These are phyloP conservation scores for Physcomitrium patens DNA, from an alignment of 225 moss, liverwort and hornwort species.

Conservation along the genomic window DNA sequence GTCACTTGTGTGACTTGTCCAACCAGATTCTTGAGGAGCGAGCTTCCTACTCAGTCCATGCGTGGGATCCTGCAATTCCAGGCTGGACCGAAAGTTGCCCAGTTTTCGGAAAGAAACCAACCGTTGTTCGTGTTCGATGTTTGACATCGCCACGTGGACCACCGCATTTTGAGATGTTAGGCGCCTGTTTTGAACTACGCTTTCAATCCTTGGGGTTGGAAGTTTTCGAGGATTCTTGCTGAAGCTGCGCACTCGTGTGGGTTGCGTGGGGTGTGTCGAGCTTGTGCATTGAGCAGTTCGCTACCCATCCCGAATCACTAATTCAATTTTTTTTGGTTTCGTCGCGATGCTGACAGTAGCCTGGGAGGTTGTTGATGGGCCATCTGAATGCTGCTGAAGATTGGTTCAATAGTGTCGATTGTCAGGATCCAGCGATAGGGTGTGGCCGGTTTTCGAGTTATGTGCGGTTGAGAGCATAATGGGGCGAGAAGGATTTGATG, in stretches of 20 bases:
- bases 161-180: slow-evolving; percentile 35
- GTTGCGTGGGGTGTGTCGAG: not conserved
- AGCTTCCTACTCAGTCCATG: too few relatives aligned
- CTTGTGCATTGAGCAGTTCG: not conserved
- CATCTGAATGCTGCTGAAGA: not conserved
- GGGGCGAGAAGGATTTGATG: slow-evolving; percentile 44
- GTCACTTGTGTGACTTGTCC: too few relatives aligned
- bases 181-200: slow-evolving; percentile 31
- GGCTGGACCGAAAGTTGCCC: not conserved
- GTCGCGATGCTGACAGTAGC: too few relatives aligned
- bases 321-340: too few relatives aligned
- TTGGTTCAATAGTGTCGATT: not conserved
- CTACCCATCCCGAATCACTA: too few relatives aligned
- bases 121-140: not conserved
- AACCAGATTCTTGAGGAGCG: too few relatives aligned
- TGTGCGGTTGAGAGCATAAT: slow-evolving; percentile 39
- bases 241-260: not conserved
- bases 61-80: not conserved
- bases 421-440: slow-evolving; percentile 9
- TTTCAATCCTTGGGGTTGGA: not conserved
- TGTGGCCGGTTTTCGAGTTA: slow-evolving; percentile 10
- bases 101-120: not conserved
- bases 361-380: not conserved
- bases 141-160: slow-evolving; percentile 26
- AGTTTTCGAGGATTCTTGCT: not conserved